A percentile compares a stretch with the other conserved stretches of the same genome.
Conservation (phyloP, 2,329 filamentous ascomycete species). For the Xylariales sp. region DNA sequence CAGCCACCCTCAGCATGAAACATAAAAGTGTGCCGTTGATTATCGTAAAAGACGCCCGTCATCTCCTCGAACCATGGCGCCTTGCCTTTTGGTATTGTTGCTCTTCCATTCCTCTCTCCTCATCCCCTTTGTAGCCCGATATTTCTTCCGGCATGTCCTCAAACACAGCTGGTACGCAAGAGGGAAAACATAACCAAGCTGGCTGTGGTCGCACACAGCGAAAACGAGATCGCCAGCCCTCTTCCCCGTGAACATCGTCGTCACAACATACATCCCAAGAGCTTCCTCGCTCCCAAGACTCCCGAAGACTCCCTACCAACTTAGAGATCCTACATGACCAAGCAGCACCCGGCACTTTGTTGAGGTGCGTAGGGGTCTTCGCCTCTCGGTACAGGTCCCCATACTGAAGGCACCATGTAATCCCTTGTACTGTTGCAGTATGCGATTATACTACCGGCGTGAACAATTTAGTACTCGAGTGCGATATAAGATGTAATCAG, state of each 20-base stretch:
- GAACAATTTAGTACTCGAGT: slow-evolving; percentile 37
- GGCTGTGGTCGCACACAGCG: slow-evolving; percentile 36
- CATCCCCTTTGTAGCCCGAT: slow-evolving; percentile 31
- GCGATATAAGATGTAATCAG: slow-evolving; percentile 3
- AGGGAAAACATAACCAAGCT: slow-evolving; percentile 31
- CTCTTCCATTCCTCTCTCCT: slow-evolving; percentile 30
- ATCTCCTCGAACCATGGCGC: slow-evolving; percentile 40
- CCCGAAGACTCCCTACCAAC: slow-evolving; percentile 27
- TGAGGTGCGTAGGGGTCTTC: slow-evolving; percentile 99
- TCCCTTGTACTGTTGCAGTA: slow-evolving; percentile 98
- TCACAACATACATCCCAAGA: slow-evolving; percentile 43
- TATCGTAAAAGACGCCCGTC: slow-evolving; percentile 48
- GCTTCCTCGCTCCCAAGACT: slow-evolving; percentile 27
- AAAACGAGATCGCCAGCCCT: slow-evolving; percentile 43
- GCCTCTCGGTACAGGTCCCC: slow-evolving; percentile 92
- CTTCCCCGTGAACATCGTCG: slow-evolving; percentile 37
- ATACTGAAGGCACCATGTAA: slow-evolving; percentile 98
- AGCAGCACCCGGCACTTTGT: slow-evolving; percentile 91
- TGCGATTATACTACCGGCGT: slow-evolving; percentile 81
- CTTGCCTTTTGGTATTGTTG: slow-evolving; percentile 36
- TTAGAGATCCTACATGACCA: slow-evolving; percentile 78
- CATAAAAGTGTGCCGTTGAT: slow-evolving; percentile 48
- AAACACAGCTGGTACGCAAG: slow-evolving; percentile 38
- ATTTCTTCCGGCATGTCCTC: slow-evolving; percentile 39
- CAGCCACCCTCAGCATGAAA: slow-evolving; percentile 43